phyloP scores from a whole-genome alignment of 805 yeast genomes.

The Crinitomyces ghanaensis region DNA sequence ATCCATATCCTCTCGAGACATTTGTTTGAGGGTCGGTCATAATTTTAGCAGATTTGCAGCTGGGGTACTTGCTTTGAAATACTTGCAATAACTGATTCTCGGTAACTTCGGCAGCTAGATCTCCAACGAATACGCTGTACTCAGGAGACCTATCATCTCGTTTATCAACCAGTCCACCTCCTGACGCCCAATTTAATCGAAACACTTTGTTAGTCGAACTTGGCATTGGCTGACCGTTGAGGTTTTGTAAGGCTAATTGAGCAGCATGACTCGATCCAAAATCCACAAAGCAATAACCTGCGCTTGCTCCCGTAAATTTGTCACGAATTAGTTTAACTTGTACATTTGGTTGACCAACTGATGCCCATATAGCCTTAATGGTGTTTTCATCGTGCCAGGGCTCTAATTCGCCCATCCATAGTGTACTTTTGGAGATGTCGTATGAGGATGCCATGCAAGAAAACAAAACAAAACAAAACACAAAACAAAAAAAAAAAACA shows the following conservation, averaged over 20 bases:
- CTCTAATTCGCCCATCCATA: constrained; percentile 79
- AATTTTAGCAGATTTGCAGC: constrained; percentile 64
- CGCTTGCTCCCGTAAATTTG: constrained; percentile 33
- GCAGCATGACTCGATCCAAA: constrained; percentile 54
- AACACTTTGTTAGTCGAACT: constrained; percentile 44
- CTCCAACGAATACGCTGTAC: constrained; percentile 76
- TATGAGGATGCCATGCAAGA: constrained; percentile 1
- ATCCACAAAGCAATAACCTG: constrained; percentile 76
- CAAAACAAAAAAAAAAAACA: constrained; percentile 1
- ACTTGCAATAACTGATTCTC: constrained; percentile 54
- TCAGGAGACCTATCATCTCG: constrained; percentile 31
- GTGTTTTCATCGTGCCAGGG: constrained; percentile 69
- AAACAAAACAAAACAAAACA: constrained; percentile 4
- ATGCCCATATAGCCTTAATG: constrained; percentile 57
- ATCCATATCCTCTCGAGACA: constrained; percentile 76
- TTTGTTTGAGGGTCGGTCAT: constrained; percentile 66
- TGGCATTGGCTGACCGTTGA: constrained; percentile 63
- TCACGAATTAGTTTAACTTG: constrained; percentile 66
- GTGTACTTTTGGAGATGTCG: constrained; percentile 20
- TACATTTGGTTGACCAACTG: constrained; percentile 46
- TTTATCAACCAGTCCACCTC: constrained; percentile 29
- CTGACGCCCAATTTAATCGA: constrained; percentile 75
- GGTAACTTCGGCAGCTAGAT: constrained; percentile 59
- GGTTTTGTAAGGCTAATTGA: constrained; percentile 48
- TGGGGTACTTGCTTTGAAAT: constrained; percentile 59